Evolutionary conservation across 2,329 filamentous ascomycete species (phyloP), one percentile per base, ranked within the genome.

Genomic region (Bipolaris zeicola): DNA sequence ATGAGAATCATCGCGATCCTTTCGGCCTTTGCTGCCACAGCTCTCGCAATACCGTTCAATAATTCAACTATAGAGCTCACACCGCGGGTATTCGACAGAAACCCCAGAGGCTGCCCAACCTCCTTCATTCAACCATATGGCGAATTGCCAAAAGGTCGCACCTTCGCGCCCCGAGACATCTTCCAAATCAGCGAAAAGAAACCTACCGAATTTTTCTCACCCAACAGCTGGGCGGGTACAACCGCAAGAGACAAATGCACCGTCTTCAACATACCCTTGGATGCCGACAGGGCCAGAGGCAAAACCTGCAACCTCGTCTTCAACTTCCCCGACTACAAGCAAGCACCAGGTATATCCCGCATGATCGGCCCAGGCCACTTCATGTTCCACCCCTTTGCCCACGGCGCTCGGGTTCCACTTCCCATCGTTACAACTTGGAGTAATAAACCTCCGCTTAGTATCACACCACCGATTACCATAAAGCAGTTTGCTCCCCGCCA

Each of bases 11-110:
- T 75, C 48, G 33, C 74, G 56, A 59, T 76, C 57, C 58, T 77
- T 50, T 56, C 68, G 20, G 50, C 68, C 61, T 66, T 79, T 58
- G 60, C 78, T 50, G 69, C 78, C 50, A 62, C 73, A 46, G 65
- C 78, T 61, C 63, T 77, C 31, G 64, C 74, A 43, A 31, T 13
- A 31, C 28, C 28, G 4, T 31, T 31, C 28, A 3, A 31, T 5
- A 31, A 64, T 71, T 43, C 68, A 64, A 66, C 72, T 31, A 4
- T 1, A 37, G 33, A 24, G n/a, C 31, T 46, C 44, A 11, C 28
- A 6, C n/a, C 20, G 5, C 46, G 36, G 36, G 36, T 18, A 10
- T 10, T 16, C 36, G 16, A 18, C 24, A 22, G 3, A 42, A 26
- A 18, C 13, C 38, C 51, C 6, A 22, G 63, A 64, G 34, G 57